Evolutionary conservation across 2,329 filamentous ascomycete species (phyloP), one percentile per base, ranked within the genome.

Genomic region (Albifimbria verrucaria): DNA sequence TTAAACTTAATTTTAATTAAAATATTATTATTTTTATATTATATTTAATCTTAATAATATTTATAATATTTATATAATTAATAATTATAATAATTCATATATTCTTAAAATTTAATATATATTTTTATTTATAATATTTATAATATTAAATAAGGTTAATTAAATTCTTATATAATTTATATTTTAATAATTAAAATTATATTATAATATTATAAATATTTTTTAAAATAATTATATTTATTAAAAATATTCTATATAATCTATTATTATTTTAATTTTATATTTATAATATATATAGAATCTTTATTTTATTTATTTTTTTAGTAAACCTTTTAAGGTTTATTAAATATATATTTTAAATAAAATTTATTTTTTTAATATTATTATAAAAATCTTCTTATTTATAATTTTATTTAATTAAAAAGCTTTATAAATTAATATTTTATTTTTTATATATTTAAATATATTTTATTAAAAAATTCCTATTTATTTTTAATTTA

Each of bases 341-440:
- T 15, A 25, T 48, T 23, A 42, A 32, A 36, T 39, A 48, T 4
- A 21, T 51, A 42, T 39, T 49, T 42, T 48, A 18, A 36, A 20
- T 18, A 6, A 39, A 9, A 4, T 41, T n/a, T n/a, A 39, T 39
- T 15, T 2, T 49, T 39, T 41, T 42, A n/a, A 17, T 46, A 46
- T 32, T 4, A 43, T 43, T 17, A 17, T 17, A 9, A 43, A 17
- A 43, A 20, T 10, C 9, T 43, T 9, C 21, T 10, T 11, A 9
- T 43, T 17, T 43, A 43, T 10, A 17, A 43, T 43, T 10, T 36
- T 4, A 28, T 46, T 45, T 12, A 25, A 49, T 12, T 25, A 42
- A 49, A 44, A 32, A 43, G 48, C 26, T 54, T 48, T 39, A 39
- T 36, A 46, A 6, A 50, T 48, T 11, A 4, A 18, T 42, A 10